These are phyloP conservation scores for Sesbania bispinosa DNA, from an alignment of 306 rosid genomes.

Conservation along the genomic window DNA sequence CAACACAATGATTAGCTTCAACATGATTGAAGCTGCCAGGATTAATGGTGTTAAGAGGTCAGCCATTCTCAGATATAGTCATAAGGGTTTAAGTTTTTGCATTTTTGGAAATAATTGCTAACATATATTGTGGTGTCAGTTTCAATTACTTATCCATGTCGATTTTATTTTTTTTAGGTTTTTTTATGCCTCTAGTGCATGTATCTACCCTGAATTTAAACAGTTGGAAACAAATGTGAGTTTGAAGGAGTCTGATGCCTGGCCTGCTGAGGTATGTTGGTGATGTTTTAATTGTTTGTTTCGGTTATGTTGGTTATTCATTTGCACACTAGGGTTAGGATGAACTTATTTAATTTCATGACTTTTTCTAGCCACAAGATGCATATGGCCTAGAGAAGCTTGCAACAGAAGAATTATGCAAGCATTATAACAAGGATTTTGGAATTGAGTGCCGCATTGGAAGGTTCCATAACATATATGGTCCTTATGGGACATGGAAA, in stretches of 20 bases:
- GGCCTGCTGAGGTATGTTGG: slow-evolving; percentile 97
- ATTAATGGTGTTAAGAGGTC: slow-evolving; percentile 88
- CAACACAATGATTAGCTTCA: slow-evolving; percentile 98
- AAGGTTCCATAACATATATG: slow-evolving; percentile 95
- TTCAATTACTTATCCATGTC: background rate
- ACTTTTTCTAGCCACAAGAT: slow-evolving; percentile 85
- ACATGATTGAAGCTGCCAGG: slow-evolving; percentile 92
- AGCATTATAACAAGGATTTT: slow-evolving; percentile 91
- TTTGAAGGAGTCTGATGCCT: slow-evolving; percentile 98
- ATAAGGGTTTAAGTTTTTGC: background rate
- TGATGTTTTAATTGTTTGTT: slow-evolving; percentile 4
- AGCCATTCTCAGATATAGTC: slow-evolving; percentile 13
- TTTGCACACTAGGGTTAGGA: background rate
- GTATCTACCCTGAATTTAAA: slow-evolving; percentile 96
- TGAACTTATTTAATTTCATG: slow-evolving; percentile 7
- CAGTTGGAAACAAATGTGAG: slow-evolving; percentile 95
- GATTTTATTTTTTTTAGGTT: slow-evolving; percentile 43
- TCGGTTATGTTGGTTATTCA: background rate
- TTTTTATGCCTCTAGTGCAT: slow-evolving; percentile 98
- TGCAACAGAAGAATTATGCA: slow-evolving; percentile 98
- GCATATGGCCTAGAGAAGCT: slow-evolving; percentile 99
- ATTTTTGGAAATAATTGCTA: background rate
- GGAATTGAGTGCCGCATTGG: slow-evolving; percentile 95
- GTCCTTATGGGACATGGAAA: slow-evolving; percentile 99
- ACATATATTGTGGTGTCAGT: background rate